phyloP scores from a whole-genome alignment of 352 stramenopile genomes.

The Saprolegnia diclina region DNA sequence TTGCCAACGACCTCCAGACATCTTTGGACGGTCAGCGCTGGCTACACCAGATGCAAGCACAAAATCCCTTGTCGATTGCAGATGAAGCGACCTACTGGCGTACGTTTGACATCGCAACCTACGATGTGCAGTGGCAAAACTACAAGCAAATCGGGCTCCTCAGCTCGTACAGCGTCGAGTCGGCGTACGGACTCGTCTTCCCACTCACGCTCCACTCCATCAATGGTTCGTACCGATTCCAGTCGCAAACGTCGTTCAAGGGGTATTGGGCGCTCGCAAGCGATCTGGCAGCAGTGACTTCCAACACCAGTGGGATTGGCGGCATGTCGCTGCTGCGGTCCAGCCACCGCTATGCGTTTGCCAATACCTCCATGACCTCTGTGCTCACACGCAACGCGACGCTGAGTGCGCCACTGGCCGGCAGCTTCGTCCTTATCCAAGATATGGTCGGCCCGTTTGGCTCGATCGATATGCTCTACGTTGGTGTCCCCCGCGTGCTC shows the following conservation, averaged over 20 bases:
- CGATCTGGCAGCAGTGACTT: neutral
- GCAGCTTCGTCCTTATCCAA: neutral
- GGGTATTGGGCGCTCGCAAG: neutral
- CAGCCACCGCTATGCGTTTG: neutral
- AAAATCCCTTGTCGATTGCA: neutral
- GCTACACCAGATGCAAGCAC: neutral
- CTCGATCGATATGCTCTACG: neutral
- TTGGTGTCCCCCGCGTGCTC: neutral
- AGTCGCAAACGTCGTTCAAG: neutral
- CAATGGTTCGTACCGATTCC: neutral
- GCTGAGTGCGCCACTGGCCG: neutral
- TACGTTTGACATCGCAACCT: neutral
- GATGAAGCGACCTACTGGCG: neutral
- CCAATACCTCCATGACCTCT: neutral
- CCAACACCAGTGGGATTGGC: neutral
- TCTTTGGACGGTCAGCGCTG: neutral
- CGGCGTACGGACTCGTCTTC: neutral
- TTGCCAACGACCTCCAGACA: neutral
- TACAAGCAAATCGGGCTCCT: neutral
- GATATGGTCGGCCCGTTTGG: neutral
- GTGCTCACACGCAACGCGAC: neutral
- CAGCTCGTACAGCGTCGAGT: neutral
- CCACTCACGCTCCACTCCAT: neutral
- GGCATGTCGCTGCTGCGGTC: neutral
- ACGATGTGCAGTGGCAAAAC: conserved; percentile 9